Base-by-base conservation (phyloP, 2,329 filamentous ascomycete species). In the Phialemoniopsis sp. region DNA sequence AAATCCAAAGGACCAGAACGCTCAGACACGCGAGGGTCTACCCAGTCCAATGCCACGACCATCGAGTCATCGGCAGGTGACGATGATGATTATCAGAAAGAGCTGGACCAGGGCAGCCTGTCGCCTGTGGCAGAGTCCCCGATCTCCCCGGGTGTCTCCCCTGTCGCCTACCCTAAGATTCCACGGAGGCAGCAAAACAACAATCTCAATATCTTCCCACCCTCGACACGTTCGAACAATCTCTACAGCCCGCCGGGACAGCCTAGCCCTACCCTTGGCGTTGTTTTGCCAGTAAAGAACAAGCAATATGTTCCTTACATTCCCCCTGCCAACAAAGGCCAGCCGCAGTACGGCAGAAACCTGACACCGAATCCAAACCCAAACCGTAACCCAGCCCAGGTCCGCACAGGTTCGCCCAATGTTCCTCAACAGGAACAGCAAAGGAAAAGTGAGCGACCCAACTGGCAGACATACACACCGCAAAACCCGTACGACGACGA, bases 41-140 rank as follows among this genome's bases (percentile, higher is more conserved):
- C 21, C 6, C 21, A 26, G 21, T 26, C 21, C 10, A 26, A 26
- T 26, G 21, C 21, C 14, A 69, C 66, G 3, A 67, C 64, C 1
- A 68, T 70, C 36, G 59, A 56, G n/a, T 57, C 48, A 10, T 55
- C 46, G 12, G 44, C 26, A 13, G 40, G 41, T 10, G 49, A 48
- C 13, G 49, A 48, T 5, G 44, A 41, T 14, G 34, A 44, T 16
- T 42, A 43, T 12, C 43, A 45, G 10, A 45, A 43, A n/a, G 46
- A 51, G 13, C 21, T 37, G 10, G 31, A 34, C n/a, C 52, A 48
- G 34, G 39, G 32, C 9, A 63, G 59, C 33, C 59, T 76, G 5
- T 72, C 73, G 0, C 73, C 72, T 2, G 72, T 77, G 6, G 58
- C 57, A 12, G 72, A 77, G 48, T 72, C 49, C 3, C 46, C 49